Evolutionary conservation across 139 green algal species (phyloP).

Genomic region (Closterium sp.): DNA sequence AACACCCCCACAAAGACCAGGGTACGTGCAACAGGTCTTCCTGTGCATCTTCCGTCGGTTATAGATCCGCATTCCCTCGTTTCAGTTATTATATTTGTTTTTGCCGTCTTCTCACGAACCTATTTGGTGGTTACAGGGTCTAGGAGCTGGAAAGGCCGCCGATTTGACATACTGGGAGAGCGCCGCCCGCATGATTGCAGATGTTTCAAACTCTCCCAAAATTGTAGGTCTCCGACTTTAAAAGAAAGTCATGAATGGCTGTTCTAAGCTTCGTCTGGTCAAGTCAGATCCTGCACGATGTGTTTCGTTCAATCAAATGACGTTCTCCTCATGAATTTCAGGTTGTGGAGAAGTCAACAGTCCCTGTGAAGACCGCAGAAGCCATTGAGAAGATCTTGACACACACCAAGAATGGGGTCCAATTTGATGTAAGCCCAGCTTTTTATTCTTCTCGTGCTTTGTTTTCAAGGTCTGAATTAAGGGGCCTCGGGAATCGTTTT

Average conservation of each 20-base stretch:
- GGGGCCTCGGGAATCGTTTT: neutral
- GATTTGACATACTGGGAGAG: conserved; percentile 99
- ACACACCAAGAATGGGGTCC: conserved; percentile 52
- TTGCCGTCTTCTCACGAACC: neutral
- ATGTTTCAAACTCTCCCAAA: conserved; percentile 45
- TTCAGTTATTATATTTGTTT: neutral
- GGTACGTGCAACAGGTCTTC: neutral
- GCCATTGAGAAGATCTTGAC: conserved; percentile 80
- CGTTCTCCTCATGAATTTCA: neutral
- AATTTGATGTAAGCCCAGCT: conserved; percentile 33
- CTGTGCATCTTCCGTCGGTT: neutral
- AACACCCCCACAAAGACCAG: conserved; percentile 96
- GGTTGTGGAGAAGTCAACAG: conserved; percentile 97
- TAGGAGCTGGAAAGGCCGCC: conserved; percentile 93
- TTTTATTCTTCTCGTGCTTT: conserved; percentile 51
- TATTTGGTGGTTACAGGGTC: conserved; percentile 48
- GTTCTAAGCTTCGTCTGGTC: neutral
- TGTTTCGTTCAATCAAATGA: no score
- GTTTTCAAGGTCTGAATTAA: neutral
- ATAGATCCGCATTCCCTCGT: neutral
- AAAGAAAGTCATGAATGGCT: neutral
- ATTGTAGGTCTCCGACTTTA: conserved; percentile 3
- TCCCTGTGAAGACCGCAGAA: conserved; percentile 98
- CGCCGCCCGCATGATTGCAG: conserved; percentile 69
- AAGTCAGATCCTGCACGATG: no score